Evolutionary conservation across 331 rosid species (phyloP).

Genomic region (Ulmus americana): DNA sequence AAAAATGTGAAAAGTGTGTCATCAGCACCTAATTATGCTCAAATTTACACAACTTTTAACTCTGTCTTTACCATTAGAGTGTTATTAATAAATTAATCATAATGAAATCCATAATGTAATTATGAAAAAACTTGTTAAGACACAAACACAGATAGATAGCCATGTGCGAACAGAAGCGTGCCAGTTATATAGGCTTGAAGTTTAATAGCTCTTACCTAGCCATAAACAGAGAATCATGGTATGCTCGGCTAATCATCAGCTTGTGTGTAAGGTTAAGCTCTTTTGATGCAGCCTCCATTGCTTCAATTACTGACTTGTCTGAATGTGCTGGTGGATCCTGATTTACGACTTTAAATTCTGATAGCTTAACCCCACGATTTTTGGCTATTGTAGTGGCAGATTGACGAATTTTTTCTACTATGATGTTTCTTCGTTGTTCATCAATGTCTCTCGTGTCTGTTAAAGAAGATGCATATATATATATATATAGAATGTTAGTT

Average conservation of each 20-base stretch:
- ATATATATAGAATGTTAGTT: neutral
- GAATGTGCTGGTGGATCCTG: conserved; percentile 95
- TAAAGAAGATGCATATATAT: conserved; percentile 7
- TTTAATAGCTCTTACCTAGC: conserved; percentile 53
- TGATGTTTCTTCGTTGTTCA: conserved; percentile 71
- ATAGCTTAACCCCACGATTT: conserved; percentile 60
- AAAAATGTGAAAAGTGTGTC: conserved; percentile 21
- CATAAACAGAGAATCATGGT: conserved; percentile 91
- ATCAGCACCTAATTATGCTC: conserved; percentile 20
- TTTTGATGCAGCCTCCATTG: conserved; percentile 66
- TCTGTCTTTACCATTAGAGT: neutral
- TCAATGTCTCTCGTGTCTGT: conserved; percentile 87
- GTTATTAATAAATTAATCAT: no score
- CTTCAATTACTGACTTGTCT: conserved; percentile 49
- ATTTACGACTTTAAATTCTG: conserved; percentile 66
- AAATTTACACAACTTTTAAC: neutral
- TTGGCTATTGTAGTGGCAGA: conserved; percentile 59
- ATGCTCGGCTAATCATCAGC: conserved; percentile 89
- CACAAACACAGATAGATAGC: no score
- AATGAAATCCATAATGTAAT: no score
- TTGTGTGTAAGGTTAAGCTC: conserved; percentile 77
- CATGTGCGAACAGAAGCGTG: neutral
- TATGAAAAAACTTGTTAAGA: no score
- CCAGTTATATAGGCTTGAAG: neutral
- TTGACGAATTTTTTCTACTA: conserved; percentile 65